Evolutionary conservation across 1,139 yeast genomes (phyloP).

Genomic region (Meyerozyma sp.): DNA sequence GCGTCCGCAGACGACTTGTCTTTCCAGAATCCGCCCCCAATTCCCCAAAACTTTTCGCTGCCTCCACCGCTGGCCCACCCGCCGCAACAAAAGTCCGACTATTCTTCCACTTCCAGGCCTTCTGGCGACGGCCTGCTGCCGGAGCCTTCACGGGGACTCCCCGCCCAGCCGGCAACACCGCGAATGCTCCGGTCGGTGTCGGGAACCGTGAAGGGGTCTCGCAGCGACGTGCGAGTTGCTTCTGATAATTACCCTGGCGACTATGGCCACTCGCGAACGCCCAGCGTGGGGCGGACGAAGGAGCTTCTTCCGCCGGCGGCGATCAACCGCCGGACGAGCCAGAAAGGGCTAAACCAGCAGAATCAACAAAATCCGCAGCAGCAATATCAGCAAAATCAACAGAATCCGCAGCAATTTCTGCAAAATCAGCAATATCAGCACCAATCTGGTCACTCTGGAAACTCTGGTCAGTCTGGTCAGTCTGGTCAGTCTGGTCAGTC

Average conservation of each 20-base stretch:
- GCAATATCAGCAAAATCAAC: background rate
- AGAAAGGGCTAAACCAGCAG: conserved; percentile 5
- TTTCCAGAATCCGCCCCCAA: background rate
- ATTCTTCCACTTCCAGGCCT: background rate
- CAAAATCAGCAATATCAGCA: too few relatives aligned
- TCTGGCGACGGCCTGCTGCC: background rate
- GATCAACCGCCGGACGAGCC: conserved; percentile 2
- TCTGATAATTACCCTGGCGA: conserved; percentile 2
- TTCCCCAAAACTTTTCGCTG: background rate
- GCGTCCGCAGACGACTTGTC: background rate
- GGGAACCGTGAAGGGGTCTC: conserved; percentile 25
- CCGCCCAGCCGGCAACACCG: conserved; percentile 64
- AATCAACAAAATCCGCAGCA: conserved; percentile 4
- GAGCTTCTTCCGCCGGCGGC: conserved; percentile 23
- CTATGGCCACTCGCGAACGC: conserved; percentile 16
- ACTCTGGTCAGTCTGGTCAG: background rate
- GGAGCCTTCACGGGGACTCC: conserved; percentile 1
- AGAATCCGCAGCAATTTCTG: conserved; percentile 4
- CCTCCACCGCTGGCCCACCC: background rate
- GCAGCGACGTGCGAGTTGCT: conserved; percentile 13
- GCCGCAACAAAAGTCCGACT: too few relatives aligned
- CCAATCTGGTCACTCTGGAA: background rate
- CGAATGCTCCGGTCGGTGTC: conserved; percentile 63
- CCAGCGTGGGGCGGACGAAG: conserved; percentile 14
- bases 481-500: background rate